Evolutionary conservation across 1,139 yeast species (phyloP), one percentile per base, ranked within the genome.

Genomic region (Sugiyamaella xylanicola): DNA sequence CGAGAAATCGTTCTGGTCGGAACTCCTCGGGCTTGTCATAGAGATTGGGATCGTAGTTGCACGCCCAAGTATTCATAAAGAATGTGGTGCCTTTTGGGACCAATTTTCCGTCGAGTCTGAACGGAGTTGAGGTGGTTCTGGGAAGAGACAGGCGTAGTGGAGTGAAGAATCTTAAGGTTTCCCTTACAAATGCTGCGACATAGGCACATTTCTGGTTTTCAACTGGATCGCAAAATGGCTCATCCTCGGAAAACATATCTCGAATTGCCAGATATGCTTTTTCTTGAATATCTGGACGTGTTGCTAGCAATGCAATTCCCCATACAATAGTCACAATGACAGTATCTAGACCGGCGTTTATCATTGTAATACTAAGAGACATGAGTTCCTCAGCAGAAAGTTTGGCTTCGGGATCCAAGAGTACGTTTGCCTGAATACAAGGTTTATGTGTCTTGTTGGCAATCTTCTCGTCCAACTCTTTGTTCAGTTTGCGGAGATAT

Each of bases 321-420:
- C 84, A 83, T 60, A 81, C 79, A 56, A 86, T 72, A 51, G 81
- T 85, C 29, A 86, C 74, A 0, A 91, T 86, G 0, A 86, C 81
- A 58, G 87, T 86, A 65, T 87, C 93, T 32, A 87, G 71, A 0
- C 93, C 95, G 3, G 93, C 93, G 61, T 91, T 85, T 0, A 87
- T 84, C 85, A 86, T 82, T 0, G 93, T 85, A 45, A 87, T 72
- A 65, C 92, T 85, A 4, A 85, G 77, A 48, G 88, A 82, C 54
- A 77, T 77, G 48, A 85, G 69, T 64, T 86, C 90, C 1, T 69
- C 69, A 0, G 67, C 68, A 4, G 71, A 68, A 29, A 78, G 59
- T 16, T 51, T 58, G 19, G 62, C 52, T 7, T 51, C 50, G 8
- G 53, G 49, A 36, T 66, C 66, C 41, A 71, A 66, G 21, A 77